Base-by-base conservation (phyloP, 345 rosid species). In the Boechera stricta region DNA sequence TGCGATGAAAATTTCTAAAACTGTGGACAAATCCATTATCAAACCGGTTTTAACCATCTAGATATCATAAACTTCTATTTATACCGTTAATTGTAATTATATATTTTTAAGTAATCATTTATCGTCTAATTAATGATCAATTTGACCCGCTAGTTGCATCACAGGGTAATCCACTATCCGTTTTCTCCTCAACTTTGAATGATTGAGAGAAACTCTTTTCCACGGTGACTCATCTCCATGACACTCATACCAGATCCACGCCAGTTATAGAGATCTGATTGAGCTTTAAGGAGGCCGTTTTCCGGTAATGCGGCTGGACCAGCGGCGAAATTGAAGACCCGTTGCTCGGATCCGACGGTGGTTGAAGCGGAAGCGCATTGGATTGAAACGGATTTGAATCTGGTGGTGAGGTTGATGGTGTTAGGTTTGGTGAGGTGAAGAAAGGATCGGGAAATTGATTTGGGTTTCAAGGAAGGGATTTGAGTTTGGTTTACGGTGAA, bases 141-240 rank as follows among this genome's bases (percentile, higher is more conserved):
- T 21, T 21, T 21, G 24, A 21, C 24, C 24, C 24, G 24, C 24
- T 21, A 21, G 24, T 21, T 21, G 24, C 24, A 1, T 21, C 24
- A 21, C 24, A 21, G 24, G 24, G 24, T 21, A 21, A 21, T 21
- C 24, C 24, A 21, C 24, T 21, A 21, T 21, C 24, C 24, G 24
- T 21, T 21, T 21, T 21, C 24, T 21, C 24, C 24, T 21, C 24
- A 21, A 21, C 24, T 93, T 39, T 91, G 89, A 60, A 93, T 93
- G 26, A 91, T 92, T 2, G 97, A 94, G 58, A 85, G 87, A 69
- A 92, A 94, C 26, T 94, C 91, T 77, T 92, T 92, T 3, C 97
- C 98, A 2, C 98, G 77, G 80, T 94, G 98, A 84, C 98, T 92
- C 98, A 94, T 94, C 68, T 94, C 98, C 98, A 90, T 94, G 10